Base-by-base conservation (phyloP, 805 yeast species). In the Candida vaughaniae region DNA sequence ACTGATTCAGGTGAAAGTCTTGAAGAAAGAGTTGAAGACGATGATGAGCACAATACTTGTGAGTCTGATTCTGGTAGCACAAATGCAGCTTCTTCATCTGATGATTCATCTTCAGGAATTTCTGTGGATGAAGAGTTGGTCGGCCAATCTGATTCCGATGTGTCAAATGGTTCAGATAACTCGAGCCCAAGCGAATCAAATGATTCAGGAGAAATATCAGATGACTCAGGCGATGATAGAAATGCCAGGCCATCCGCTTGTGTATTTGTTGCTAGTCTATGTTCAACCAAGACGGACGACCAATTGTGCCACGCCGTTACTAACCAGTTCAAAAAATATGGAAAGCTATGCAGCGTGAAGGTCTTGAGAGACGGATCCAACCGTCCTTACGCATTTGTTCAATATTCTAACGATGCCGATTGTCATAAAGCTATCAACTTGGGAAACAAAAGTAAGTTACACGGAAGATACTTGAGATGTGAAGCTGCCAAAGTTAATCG, bases 301-400 rank as follows among this genome's bases (percentile, higher is more conserved):
- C 80, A 81, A 31, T 69, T 89, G 38, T 76, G 83, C 52, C 56
- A 71, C 22, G 77, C 91, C 0, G 93, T 88, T 4, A 73, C 80
- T 2, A 63, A 72, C 22, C 88, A 79, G 53, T 87, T 89, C 48
- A 60, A 66, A 41, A 68, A 76, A 41, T 89, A 82, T 80, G 95
- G 96, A 6, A 66, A 71, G 28, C 64, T 86, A 27, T 71, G 80
- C 2, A 64, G 82, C 16, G 95, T 87, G 11, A 89, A 89, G 53
- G 95, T 89, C 2, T 69, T 89, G 41, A 69, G 95, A 36, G 96
- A 89, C 62, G 78, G 84, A 11, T 71, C 79, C 16, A 83, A 84
- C 52, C 42, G 95, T 31, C 97, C 97, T 2, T 89, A 89, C 61
- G 96, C 96, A 0, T 89, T 89, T 71, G 95, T 89, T 31, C 96